Percentiles rank a stretch among this genome's conserved stretches.
Evolutionary conservation across 768 basidiomycete genomes (phyloP).

Genomic region (Tricholoma bakamatsutake): DNA sequence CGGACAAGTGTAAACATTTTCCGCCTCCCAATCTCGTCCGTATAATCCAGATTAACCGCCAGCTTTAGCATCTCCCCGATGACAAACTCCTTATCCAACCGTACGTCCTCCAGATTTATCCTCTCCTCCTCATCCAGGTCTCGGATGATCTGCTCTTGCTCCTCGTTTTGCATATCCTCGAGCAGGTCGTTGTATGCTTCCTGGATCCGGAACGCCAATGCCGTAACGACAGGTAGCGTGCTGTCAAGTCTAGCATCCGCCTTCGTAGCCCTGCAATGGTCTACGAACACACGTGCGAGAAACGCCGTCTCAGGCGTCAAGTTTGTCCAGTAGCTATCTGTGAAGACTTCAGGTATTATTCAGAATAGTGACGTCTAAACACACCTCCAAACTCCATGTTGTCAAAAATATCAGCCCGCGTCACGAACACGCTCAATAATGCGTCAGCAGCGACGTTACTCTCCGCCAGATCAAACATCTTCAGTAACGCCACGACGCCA

Average conservation of each 20-base stretch:
- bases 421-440: constrained; percentile 64
- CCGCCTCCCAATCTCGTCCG: constrained; percentile 85
- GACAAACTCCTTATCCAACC: constrained; percentile 52
- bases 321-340: constrained; percentile 67
- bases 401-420: constrained; percentile 59
- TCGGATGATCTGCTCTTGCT: constrained; percentile 19
- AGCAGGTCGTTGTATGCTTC: constrained; percentile 54
- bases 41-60: constrained; percentile 79
- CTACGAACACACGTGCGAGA: constrained; percentile 77
- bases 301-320: constrained; percentile 75
- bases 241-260: constrained; percentile 60
- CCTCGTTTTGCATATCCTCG: constrained; percentile 17
- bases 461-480: constrained; percentile 54
- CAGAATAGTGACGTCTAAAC: constrained; percentile 14
- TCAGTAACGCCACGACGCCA: constrained; percentile 16
- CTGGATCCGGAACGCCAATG: constrained; percentile 72
- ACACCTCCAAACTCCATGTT: constrained; percentile 64
- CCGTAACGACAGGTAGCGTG: constrained; percentile 78
- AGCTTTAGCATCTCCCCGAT: constrained; percentile 79
- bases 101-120: constrained; percentile 40
- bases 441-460: constrained; percentile 68
- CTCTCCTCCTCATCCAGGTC: constrained; percentile 29
- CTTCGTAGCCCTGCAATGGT: constrained; percentile 61
- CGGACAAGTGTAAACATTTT: constrained; percentile 86
- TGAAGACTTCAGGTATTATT: background rate